A percentile compares a stretch with the other conserved stretches of the same genome.
These are phyloP conservation scores for Paratinospora sagittata DNA, from an alignment of 164 flowering plant species.

Conservation along the genomic window DNA sequence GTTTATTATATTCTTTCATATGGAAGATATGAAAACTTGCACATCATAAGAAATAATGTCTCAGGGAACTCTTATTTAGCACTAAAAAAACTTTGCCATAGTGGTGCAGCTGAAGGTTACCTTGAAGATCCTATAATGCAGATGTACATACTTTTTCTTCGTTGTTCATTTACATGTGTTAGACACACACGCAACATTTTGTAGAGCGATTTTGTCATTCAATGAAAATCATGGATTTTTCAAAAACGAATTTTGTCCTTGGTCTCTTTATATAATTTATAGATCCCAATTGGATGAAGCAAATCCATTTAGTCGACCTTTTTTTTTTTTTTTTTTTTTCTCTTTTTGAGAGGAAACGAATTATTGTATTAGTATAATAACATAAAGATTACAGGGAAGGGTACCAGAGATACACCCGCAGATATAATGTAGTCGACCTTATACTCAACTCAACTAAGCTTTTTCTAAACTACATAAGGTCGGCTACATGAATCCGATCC, in stretches of 20 bases:
- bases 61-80: neutral
- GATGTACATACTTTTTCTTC: neutral
- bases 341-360: no score
- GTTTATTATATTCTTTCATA: neutral
- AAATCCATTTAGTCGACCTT: no score
- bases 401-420: no score
- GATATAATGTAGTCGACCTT: no score
- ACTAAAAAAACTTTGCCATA: neutral
- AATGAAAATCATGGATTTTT: neutral
- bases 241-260: neutral
- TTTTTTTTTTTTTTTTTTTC: no score
- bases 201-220: neutral
- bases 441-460: no score
- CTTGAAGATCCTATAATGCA: neutral
- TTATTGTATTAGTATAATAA: no score
- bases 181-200: neutral
- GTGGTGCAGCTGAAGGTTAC: neutral
- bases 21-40: neutral
- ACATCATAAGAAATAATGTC: neutral
- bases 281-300: no score
- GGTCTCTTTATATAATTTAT: neutral
- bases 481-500: no score
- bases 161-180: neutral
- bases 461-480: no score
- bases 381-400: no score